These are phyloP conservation scores for Myxozyma mucilagina DNA, from an alignment of 805 yeast genomes.

Conservation along the genomic window DNA sequence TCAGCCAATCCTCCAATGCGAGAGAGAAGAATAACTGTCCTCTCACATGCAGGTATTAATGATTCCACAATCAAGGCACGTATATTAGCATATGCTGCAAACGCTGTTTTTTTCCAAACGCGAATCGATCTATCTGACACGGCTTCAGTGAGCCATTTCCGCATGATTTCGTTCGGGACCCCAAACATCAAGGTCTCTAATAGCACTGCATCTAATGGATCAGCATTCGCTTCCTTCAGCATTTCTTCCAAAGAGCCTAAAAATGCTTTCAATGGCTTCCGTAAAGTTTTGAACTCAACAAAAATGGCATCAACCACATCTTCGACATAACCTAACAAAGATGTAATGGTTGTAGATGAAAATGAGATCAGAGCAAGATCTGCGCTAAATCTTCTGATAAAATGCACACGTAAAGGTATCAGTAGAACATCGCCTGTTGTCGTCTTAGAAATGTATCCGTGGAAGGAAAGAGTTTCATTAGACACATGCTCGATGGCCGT, in stretches of 20 bases:
- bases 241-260: background rate
- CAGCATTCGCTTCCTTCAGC: background rate
- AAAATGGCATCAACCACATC: slow-evolving; percentile 15
- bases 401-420: slow-evolving; percentile 27
- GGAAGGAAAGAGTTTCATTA: slow-evolving; percentile 24
- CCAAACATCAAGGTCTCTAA: slow-evolving; percentile 31
- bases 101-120: slow-evolving; percentile 25
- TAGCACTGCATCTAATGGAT: slow-evolving; percentile 1
- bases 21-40: slow-evolving; percentile 24
- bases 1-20: slow-evolving; percentile 32
- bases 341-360: slow-evolving; percentile 23
- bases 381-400: slow-evolving; percentile 30
- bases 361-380: slow-evolving; percentile 24
- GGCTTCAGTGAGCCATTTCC: slow-evolving; percentile 24
- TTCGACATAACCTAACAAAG: slow-evolving; percentile 18
- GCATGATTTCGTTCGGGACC: slow-evolving; percentile 12
- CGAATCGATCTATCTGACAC: slow-evolving; percentile 28
- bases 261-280: slow-evolving; percentile 3
- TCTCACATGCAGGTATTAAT: slow-evolving; percentile 34
- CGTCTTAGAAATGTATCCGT: slow-evolving; percentile 12
- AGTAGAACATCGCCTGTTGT: background rate
- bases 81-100: slow-evolving; percentile 19
- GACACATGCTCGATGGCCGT: slow-evolving; percentile 13
- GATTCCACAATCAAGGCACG: slow-evolving; percentile 21
- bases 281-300: slow-evolving; percentile 19